Percentiles rank a stretch among this genome's conserved stretches.
These are phyloP conservation scores for Dictyostelium gargantuum DNA, from an alignment of 208 protist genomes.

Conservation along the genomic window DNA sequence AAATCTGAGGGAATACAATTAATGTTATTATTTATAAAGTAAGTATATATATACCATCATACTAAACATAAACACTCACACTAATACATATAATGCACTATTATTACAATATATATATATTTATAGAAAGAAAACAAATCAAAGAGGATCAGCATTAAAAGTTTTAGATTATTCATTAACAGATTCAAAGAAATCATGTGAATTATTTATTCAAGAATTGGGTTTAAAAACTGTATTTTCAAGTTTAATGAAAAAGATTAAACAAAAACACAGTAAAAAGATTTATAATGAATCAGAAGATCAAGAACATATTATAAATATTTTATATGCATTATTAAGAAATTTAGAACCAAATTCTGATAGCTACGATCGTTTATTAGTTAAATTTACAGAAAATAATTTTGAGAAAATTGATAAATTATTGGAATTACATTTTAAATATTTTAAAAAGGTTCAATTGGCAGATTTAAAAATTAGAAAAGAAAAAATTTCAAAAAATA, in stretches of 20 bases:
- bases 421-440: conserved; percentile 77
- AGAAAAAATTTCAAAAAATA: neutral
- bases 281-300: conserved; percentile 68
- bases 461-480: conserved; percentile 50
- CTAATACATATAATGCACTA: no score
- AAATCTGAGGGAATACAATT: conserved; percentile 81
- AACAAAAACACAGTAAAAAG: conserved; percentile 56
- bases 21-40: conserved; percentile 85
- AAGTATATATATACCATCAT: neutral
- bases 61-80: no score
- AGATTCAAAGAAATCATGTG: conserved; percentile 12
- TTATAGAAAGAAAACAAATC: conserved; percentile 71
- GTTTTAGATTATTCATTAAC: conserved; percentile 73
- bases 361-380: conserved; percentile 56
- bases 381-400: conserved; percentile 82
- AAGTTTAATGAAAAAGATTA: conserved; percentile 82
- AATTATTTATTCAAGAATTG: conserved; percentile 74
- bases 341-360: conserved; percentile 33
- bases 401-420: conserved; percentile 78
- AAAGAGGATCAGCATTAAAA: conserved; percentile 76
- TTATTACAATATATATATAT: no score
- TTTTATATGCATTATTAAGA: conserved; percentile 64
- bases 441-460: conserved; percentile 21
- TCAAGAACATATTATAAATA: conserved; percentile 74
- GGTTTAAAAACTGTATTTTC: conserved; percentile 84